These are phyloP conservation scores for Neurospora sp. DNA, from an alignment of 495 filamentous ascomycete genomes.

Conservation along the genomic window DNA sequence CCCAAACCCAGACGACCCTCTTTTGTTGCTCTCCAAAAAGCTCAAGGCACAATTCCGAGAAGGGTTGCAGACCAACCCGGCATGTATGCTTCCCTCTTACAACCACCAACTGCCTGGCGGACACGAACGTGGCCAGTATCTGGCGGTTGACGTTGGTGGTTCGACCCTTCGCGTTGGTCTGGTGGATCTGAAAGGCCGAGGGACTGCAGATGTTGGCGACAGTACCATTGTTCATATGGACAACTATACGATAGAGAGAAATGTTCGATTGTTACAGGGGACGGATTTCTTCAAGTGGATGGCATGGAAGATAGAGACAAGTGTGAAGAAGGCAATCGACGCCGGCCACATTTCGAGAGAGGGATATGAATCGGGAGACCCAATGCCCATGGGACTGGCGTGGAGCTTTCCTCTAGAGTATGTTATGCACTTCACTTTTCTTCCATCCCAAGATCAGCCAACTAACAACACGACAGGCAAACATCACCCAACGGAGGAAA, in stretches of 20 bases:
- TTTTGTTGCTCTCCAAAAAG: conserved; percentile 28
- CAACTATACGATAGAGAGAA: conserved; percentile 40
- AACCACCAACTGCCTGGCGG: conserved; percentile 64
- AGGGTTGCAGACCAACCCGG: conserved; percentile 32
- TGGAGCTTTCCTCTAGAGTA: conserved; percentile 88
- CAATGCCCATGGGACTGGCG: conserved; percentile 56
- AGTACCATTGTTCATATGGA: conserved; percentile 35
- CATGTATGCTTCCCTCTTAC: conserved; percentile 53
- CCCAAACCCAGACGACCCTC: conserved; percentile 10
- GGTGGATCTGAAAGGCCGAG: conserved; percentile 50
- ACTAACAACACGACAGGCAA: conserved; percentile 46
- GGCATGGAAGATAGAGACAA: conserved; percentile 59
- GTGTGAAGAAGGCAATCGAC: conserved; percentile 28
- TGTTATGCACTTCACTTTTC: conserved; percentile 14
- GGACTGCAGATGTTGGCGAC: conserved; percentile 12
- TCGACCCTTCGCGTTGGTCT: conserved; percentile 73
- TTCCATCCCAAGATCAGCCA: neutral
- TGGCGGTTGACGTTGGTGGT: conserved; percentile 58
- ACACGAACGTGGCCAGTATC: conserved; percentile 52
- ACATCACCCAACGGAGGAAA: conserved; percentile 63
- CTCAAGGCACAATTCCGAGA: conserved; percentile 39
- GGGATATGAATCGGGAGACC: conserved; percentile 3
- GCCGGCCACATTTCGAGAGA: conserved; percentile 14
- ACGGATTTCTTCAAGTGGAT: conserved; percentile 69
- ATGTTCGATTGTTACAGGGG: conserved; percentile 35